These are phyloP conservation scores for Xylariaceae sp. DNA, from an alignment of 2,329 filamentous ascomycete genomes.

Conservation along the genomic window DNA sequence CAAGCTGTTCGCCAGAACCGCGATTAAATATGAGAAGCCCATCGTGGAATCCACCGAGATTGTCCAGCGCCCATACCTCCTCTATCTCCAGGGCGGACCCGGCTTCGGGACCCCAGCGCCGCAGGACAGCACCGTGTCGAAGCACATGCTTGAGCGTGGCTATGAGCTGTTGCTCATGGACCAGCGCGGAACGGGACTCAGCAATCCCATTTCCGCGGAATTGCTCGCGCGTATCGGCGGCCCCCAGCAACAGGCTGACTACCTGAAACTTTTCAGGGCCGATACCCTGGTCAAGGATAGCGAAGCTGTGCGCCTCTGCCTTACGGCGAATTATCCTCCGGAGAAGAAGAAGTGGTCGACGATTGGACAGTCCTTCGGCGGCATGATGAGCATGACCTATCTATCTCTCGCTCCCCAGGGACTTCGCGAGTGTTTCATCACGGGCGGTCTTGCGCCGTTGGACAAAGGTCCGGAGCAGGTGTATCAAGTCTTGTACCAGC, in stretches of 20 bases:
- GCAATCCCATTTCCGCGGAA: constrained; percentile 69
- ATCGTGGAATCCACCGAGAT: constrained; percentile 43
- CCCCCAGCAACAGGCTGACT: constrained; percentile 64
- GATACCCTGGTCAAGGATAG: constrained; percentile 87
- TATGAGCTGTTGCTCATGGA: constrained; percentile 87
- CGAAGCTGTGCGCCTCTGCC: constrained; percentile 72
- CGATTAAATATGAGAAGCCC: constrained; percentile 59
- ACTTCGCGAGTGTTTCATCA: constrained; percentile 75
- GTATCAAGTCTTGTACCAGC: constrained; percentile 66
- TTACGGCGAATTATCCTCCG: constrained; percentile 64
- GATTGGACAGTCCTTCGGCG: constrained; percentile 88
- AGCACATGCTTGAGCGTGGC: constrained; percentile 66
- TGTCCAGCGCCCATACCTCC: constrained; percentile 50
- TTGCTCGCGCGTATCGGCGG: constrained; percentile 63
- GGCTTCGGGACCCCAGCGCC: constrained; percentile 72
- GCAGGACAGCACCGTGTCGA: constrained; percentile 67
- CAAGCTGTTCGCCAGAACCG: constrained; percentile 72
- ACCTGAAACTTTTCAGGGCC: constrained; percentile 79
- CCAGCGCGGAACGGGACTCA: constrained; percentile 83
- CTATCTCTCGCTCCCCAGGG: constrained; percentile 74
- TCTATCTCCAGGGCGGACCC: constrained; percentile 83
- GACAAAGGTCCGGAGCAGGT: constrained; percentile 67
- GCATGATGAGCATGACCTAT: constrained; percentile 80
- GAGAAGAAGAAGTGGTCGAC: constrained; percentile 76
- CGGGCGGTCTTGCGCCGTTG: constrained; percentile 77